Conservation (phyloP, 805 yeast genomes). For the Candida schatavii region DNA sequence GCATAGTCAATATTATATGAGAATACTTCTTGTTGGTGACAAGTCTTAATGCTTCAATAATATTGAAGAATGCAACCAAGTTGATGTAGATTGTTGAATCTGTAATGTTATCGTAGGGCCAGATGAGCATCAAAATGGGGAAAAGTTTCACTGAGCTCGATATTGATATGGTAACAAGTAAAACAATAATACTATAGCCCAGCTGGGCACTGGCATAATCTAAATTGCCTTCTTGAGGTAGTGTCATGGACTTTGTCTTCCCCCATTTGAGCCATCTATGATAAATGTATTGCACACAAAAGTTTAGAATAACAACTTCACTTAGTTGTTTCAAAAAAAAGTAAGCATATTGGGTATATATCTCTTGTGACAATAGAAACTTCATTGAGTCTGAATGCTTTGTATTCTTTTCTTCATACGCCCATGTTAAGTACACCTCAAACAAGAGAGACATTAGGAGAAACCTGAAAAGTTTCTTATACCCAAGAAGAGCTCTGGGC, state of each 20-base stretch:
- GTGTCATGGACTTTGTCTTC: not conserved
- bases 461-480: constrained; percentile 37
- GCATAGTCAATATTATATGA: constrained; percentile 13
- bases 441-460: constrained; percentile 66
- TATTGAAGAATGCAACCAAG: constrained; percentile 56
- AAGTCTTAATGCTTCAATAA: constrained; percentile 54
- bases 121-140: constrained; percentile 89
- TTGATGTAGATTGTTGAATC: constrained; percentile 59
- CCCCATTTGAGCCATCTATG: constrained; percentile 20
- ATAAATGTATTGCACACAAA: constrained; percentile 25
- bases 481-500: constrained; percentile 7
- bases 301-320: constrained; percentile 43
- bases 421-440: constrained; percentile 92
- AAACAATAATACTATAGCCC: constrained; percentile 35
- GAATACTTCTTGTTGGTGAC: constrained; percentile 18
- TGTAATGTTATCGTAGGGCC: constrained; percentile 87
- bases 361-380: constrained; percentile 28
- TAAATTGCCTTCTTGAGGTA: not conserved
- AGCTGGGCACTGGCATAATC: constrained; percentile 25
- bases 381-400: constrained; percentile 23
- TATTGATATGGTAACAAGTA: constrained; percentile 68
- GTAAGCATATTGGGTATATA: constrained; percentile 51
- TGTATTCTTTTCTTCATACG: constrained; percentile 68
- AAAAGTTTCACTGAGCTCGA: constrained; percentile 79
- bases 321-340: constrained; percentile 53